These are phyloP conservation scores for Tricholoma hemisulphureum DNA, from an alignment of 768 basidiomycete species.

Conservation along the genomic window DNA sequence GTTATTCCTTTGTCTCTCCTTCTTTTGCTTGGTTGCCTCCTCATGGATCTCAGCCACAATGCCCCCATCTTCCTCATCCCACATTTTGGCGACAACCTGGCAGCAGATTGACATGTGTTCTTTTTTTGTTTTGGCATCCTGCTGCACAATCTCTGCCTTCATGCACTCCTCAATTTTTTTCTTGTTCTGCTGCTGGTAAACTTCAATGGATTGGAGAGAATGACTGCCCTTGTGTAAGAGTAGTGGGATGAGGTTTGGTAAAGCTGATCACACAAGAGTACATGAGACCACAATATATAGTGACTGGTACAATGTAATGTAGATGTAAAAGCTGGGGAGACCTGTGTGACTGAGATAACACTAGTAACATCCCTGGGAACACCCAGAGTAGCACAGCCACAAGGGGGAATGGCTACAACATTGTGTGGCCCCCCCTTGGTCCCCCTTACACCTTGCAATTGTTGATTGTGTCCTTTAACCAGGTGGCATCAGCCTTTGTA, in stretches of 20 bases:
- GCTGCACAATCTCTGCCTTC: neutral
- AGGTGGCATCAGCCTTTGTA: neutral
- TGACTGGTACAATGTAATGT: no score
- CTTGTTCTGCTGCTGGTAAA: neutral
- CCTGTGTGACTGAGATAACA: no score
- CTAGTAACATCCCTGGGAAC: no score
- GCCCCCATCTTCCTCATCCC: neutral
- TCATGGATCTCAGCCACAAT: slow-evolving; percentile 56
- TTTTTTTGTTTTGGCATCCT: neutral
- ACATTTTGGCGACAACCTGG: neutral
- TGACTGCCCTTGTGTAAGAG: neutral
- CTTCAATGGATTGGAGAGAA: neutral
- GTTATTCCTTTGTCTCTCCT: slow-evolving; percentile 24
- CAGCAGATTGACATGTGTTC: neutral
- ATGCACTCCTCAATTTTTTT: neutral
- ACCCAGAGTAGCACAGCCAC: no score
- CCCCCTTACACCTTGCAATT: no score
- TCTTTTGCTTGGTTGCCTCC: slow-evolving; percentile 56
- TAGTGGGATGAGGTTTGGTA: no score
- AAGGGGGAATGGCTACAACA: no score
- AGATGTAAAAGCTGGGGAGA: no score
- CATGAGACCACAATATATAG: no score
- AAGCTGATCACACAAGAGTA: no score
- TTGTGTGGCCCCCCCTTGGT: no score
- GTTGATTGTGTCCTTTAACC: neutral